Conservation (phyloP, 1,284 basidiomycete genomes). For the Anthracocystis setariae region DNA sequence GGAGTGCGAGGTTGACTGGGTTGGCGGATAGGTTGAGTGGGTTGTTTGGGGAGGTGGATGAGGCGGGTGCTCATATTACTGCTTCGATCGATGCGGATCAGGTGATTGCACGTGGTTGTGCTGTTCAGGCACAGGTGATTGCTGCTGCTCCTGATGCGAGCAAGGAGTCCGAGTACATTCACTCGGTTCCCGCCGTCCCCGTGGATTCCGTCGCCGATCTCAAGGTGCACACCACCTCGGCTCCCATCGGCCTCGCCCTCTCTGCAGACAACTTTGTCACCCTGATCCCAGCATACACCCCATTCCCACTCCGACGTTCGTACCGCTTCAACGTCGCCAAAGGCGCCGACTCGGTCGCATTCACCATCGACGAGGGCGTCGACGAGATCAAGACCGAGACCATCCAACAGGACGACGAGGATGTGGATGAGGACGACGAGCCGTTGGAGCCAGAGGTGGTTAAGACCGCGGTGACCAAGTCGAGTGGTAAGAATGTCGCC, state of each 20-base stretch:
- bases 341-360: conserved; percentile 68
- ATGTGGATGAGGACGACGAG: conserved; percentile 70
- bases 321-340: conserved; percentile 72
- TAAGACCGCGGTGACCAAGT: conserved; percentile 54
- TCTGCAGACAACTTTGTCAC: conserved; percentile 71
- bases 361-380: conserved; percentile 89
- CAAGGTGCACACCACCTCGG: conserved; percentile 45
- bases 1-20: conserved; percentile 85
- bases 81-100: conserved; percentile 84
- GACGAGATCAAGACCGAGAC: conserved; percentile 80
- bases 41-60: conserved; percentile 79
- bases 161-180: conserved; percentile 55
- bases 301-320: conserved; percentile 80
- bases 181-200: conserved; percentile 51
- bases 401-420: conserved; percentile 50
- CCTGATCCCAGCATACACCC: conserved; percentile 68
- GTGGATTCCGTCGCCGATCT: conserved; percentile 68
- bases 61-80: conserved; percentile 70
- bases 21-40: conserved; percentile 79
- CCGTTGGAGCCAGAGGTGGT: conserved; percentile 60
- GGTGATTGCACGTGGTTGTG: conserved; percentile 86
- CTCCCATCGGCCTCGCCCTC: conserved; percentile 82
- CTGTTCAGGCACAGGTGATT: conserved; percentile 77
- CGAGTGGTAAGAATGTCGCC: conserved; percentile 35
- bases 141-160: conserved; percentile 50